A percentile compares a stretch with the other conserved stretches of the same genome.
These are phyloP conservation scores for Coniochaeta sp. DNA, from an alignment of 2,329 filamentous ascomycete species.

Conservation along the genomic window DNA sequence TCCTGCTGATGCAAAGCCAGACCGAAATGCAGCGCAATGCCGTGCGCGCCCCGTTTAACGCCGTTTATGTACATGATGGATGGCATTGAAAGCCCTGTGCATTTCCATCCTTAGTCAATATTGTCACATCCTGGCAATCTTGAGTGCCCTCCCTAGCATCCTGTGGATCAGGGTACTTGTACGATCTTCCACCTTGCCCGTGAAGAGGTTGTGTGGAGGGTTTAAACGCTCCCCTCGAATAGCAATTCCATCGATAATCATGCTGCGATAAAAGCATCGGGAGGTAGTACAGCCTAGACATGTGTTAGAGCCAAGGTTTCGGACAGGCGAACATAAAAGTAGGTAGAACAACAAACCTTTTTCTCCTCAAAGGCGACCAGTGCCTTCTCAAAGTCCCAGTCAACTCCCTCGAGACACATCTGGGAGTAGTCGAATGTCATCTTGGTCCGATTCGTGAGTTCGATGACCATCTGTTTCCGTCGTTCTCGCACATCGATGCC, in stretches of 20 bases:
- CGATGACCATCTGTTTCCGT: slow-evolving; percentile 63
- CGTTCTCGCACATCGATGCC: slow-evolving; percentile 26
- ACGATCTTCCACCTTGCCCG: not conserved
- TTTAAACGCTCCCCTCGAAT: not conserved
- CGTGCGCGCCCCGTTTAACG: not conserved
- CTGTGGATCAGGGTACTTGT: not conserved
- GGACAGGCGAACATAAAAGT: not conserved
- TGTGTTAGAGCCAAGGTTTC: not conserved
- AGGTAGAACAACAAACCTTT: slow-evolving; percentile 37
- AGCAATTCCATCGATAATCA: not conserved
- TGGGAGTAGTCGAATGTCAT: slow-evolving; percentile 75
- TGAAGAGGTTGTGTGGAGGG: not conserved
- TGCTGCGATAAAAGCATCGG: not conserved
- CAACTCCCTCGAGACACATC: slow-evolving; percentile 71
- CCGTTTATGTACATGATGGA: not conserved
- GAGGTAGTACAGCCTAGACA: not conserved
- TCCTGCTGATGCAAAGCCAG: not conserved
- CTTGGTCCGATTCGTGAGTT: slow-evolving; percentile 69
- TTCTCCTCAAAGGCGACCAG: slow-evolving; percentile 68
- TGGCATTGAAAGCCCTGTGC: not conserved
- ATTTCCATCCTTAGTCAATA: not conserved
- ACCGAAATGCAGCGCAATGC: not conserved
- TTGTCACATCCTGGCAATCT: not conserved
- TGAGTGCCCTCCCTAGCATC: not conserved
- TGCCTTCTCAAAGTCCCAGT: slow-evolving; percentile 74